Percentiles rank a stretch among this genome's conserved stretches.
Evolutionary conservation across 345 rosid species (phyloP).

Genomic region (Syzygium jambos): DNA sequence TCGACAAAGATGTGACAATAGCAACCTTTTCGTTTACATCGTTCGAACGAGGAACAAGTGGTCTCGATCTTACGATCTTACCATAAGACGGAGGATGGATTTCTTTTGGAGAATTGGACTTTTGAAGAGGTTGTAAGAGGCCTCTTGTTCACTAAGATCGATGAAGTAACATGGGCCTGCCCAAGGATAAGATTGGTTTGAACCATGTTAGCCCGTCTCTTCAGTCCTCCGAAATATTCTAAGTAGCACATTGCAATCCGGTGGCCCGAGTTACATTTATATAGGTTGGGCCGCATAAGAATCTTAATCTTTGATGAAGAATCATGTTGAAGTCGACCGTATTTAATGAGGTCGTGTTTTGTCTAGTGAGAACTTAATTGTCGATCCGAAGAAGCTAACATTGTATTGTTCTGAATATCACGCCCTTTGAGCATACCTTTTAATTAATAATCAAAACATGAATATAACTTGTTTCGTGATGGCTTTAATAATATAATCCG

Average conservation of each 20-base stretch:
- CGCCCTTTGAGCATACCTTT: not conserved
- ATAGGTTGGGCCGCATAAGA: not conserved
- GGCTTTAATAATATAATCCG: not conserved
- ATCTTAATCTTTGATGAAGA: not conserved
- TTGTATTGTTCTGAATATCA: not conserved
- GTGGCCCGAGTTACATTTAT: not conserved
- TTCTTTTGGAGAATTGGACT: not conserved
- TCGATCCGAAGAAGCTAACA: not conserved
- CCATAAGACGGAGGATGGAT: not conserved
- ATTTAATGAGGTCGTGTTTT: not conserved
- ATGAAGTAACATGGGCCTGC: not conserved
- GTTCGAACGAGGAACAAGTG: not conserved
- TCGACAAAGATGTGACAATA: not conserved
- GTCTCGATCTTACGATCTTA: not conserved
- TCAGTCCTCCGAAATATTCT: not conserved
- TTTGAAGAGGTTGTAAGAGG: not conserved
- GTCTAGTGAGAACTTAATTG: not conserved
- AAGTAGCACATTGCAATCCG: not conserved
- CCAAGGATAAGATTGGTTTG: not conserved
- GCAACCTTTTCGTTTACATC: not conserved
- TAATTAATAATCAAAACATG: not conserved
- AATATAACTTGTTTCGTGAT: not conserved
- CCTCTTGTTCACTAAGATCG: not conserved
- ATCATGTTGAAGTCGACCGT: not conserved
- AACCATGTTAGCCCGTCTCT: not conserved